phyloP scores from a whole-genome alignment of 2,329 filamentous ascomycete genomes.

The Diaporthe sp. region DNA sequence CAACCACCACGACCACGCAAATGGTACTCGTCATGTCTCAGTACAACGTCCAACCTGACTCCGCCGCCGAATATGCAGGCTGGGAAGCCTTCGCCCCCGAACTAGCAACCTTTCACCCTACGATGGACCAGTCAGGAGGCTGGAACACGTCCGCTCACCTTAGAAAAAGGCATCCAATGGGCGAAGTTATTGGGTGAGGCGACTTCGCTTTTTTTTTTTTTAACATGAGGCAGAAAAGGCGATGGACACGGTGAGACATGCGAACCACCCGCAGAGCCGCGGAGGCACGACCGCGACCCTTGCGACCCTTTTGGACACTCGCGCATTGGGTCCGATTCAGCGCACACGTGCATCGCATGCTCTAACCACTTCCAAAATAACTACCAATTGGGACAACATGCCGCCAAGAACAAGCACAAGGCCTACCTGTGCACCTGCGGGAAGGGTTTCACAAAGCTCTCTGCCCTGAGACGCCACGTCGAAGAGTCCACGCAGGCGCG shows the following conservation, averaged over 20 bases:
- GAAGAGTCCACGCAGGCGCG: not conserved
- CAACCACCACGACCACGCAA: not conserved
- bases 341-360: not conserved
- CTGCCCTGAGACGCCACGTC: not conserved
- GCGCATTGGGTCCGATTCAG: too few relatives aligned
- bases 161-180: not conserved
- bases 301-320: too few relatives aligned
- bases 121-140: not conserved
- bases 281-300: too few relatives aligned
- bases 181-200: not conserved
- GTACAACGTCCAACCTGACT: not conserved
- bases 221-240: too few relatives aligned
- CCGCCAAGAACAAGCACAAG: not conserved
- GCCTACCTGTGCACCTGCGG: not conserved
- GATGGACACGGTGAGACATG: too few relatives aligned
- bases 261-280: too few relatives aligned
- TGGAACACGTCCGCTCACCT: too few relatives aligned
- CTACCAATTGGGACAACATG: not conserved
- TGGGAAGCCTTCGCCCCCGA: not conserved
- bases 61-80: not conserved
- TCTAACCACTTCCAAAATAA: not conserved
- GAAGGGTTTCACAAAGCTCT: not conserved
- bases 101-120: not conserved
- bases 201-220: too few relatives aligned
- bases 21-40: not conserved